Conservation (phyloP, 768 basidiomycete genomes). For the Cystofilobasidium capitatum region DNA sequence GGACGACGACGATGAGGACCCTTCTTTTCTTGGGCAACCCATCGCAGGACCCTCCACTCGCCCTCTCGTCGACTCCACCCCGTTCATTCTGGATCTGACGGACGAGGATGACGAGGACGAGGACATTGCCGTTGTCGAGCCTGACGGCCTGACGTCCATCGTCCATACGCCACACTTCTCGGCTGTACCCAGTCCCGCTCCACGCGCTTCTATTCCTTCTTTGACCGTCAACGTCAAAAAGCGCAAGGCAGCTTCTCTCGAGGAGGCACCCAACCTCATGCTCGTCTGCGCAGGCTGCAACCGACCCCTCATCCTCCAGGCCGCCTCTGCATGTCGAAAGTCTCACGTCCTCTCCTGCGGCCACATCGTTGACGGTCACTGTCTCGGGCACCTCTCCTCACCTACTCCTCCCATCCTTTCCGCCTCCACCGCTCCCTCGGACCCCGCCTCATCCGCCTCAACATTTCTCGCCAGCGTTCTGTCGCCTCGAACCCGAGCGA, state of each 20-base stretch:
- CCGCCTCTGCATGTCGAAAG: background rate
- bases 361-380: background rate
- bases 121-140: background rate
- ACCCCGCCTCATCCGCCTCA: too few species aligned
- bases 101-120: conserved; percentile 1
- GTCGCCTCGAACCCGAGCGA: background rate
- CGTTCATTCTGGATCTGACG: background rate
- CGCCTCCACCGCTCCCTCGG: too few species aligned
- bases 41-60: background rate
- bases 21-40: background rate
- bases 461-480: too few species aligned
- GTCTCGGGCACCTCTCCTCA: background rate
- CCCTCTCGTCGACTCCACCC: background rate
- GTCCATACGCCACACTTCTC: background rate
- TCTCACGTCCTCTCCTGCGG: background rate
- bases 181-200: background rate
- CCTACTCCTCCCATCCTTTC: background rate
- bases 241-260: background rate
- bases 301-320: conserved; percentile 2
- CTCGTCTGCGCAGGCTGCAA: conserved; percentile 7
- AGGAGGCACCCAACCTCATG: background rate
- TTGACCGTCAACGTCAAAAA: background rate
- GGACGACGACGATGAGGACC: background rate
- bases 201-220: background rate
- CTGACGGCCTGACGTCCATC: background rate